Evolutionary conservation across 2,329 filamentous ascomycete genomes (phyloP), one percentile per base, ranked within the genome.

Genomic region (Simplicillium sp.): DNA sequence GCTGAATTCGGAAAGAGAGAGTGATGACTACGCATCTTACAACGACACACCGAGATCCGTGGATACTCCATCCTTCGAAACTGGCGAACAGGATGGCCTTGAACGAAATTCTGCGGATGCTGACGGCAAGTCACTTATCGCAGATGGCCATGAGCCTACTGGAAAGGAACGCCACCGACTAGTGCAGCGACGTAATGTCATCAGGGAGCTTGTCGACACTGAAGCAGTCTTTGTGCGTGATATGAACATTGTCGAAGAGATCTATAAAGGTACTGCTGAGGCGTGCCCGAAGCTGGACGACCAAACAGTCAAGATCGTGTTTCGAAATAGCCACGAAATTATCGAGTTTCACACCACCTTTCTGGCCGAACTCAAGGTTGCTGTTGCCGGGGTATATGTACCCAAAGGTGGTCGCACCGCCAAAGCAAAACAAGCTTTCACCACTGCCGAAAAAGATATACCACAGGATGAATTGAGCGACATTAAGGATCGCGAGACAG

Each of bases 171-270:
- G 75, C 45, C 82, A 83, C 45, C 79, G 84, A n/a, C 68, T 97
- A 8, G 77, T 77, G 38, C 84, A 90, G 56, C 83, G 92, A 15
- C 79, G 83, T 41, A 80, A 94, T 57, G 80, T 94, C 37, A 83
- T 97, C 53, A 89, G 90, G 55, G 92, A 98, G 60, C 69, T 98
- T 31, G 75, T 96, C 36, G 88, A 96, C 54, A 98, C 92, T 0
- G 92, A 98, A 58, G 81, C 87, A 37, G 81, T 83, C 6, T 97
- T 94, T 61, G 81, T 94, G 42, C 80, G 87, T 48, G 92, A 98
- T 58, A 90, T 98, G 87, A 95, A 89, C 58, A 90, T 98, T 40
- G 84, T 95, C 3, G 87, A 94, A 54, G 89, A 97, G 55, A 97
- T 98, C 41, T 98, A 97, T 70, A 94, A 94, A 61, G 88, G 87